Evolutionary conservation across 768 basidiomycete species (phyloP).

Genomic region (Pleurotus pulmonarius): DNA sequence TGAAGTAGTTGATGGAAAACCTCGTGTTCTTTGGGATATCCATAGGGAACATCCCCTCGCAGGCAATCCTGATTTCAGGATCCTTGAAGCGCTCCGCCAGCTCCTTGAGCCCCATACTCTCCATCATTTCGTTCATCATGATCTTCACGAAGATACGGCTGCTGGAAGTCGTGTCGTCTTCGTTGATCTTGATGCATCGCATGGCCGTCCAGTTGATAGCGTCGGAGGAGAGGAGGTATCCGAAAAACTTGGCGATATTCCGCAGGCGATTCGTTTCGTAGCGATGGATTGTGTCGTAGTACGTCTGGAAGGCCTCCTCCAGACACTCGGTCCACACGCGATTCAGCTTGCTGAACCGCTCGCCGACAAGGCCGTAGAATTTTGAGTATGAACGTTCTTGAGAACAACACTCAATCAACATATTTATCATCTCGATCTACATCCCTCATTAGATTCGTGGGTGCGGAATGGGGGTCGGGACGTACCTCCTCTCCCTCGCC

Average conservation of each 20-base stretch:
- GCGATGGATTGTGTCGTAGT: conserved; percentile 95
- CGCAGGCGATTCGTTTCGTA: conserved; percentile 98
- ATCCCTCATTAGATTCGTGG: background rate
- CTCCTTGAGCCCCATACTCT: conserved; percentile 84
- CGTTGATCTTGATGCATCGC: conserved; percentile 86
- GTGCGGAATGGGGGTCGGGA: background rate
- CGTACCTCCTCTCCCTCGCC: conserved; percentile 91
- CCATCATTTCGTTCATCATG: conserved; percentile 92
- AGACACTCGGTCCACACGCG: conserved; percentile 90
- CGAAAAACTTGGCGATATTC: conserved; percentile 96
- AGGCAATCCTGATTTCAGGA: conserved; percentile 69
- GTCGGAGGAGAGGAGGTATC: conserved; percentile 84
- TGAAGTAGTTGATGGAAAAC: conserved; percentile 97
- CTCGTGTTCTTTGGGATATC: conserved; percentile 97
- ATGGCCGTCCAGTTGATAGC: conserved; percentile 87
- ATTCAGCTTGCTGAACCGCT: conserved; percentile 95
- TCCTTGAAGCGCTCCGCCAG: conserved; percentile 91
- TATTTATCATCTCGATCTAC: conserved; percentile 93
- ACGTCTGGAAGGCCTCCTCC: conserved; percentile 82
- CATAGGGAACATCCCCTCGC: conserved; percentile 88
- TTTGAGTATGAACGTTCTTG: conserved; percentile 97
- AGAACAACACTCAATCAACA: conserved; percentile 99
- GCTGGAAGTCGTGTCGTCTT: conserved; percentile 95
- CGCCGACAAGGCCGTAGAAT: conserved; percentile 96
- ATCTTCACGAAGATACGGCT: conserved; percentile 98